Evolutionary conservation across 495 filamentous ascomycete species (phyloP).

Genomic region (Talaromyces thailandensis): DNA sequence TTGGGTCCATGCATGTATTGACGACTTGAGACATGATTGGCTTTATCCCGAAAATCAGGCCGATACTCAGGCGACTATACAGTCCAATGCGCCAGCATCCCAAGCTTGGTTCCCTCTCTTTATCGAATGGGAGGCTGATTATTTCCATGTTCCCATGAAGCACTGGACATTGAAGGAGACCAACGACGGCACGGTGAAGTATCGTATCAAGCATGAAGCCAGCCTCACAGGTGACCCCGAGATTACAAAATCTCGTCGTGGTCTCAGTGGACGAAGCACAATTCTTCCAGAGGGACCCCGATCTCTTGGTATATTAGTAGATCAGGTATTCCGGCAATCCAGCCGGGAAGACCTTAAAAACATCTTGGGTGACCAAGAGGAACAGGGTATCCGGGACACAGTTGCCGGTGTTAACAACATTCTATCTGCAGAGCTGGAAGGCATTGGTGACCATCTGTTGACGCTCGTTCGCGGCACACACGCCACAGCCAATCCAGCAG

Average conservation of each 20-base stretch:
- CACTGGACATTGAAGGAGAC: slow-evolving; percentile 19
- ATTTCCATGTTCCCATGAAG: slow-evolving; percentile 32
- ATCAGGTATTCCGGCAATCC: slow-evolving; percentile 22
- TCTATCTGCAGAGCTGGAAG: slow-evolving; percentile 31
- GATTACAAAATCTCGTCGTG: slow-evolving; percentile 2
- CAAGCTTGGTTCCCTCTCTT: slow-evolving; percentile 44
- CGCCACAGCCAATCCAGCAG: slow-evolving; percentile 25
- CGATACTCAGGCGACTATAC: no score
- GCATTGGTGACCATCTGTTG: slow-evolving; percentile 31
- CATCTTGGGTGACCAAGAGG: not conserved
- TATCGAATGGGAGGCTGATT: slow-evolving; percentile 44
- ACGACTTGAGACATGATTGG: slow-evolving; percentile 27
- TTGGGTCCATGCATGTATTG: slow-evolving; percentile 45
- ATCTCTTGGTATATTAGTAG: slow-evolving; percentile 21
- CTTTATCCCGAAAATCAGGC: not conserved
- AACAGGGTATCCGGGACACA: not conserved
- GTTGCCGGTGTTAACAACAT: slow-evolving; percentile 15
- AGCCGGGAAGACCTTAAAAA: slow-evolving; percentile 12
- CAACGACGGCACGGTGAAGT: not conserved
- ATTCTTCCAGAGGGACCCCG: slow-evolving; percentile 37
- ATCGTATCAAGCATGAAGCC: not conserved
- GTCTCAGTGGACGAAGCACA: slow-evolving; percentile 27
- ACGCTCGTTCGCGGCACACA: slow-evolving; percentile 33
- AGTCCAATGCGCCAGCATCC: not conserved
- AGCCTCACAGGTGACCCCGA: not conserved